These are phyloP conservation scores for Leishmania lainsoni DNA, from an alignment of 208 protist genomes.

Conservation along the genomic window DNA sequence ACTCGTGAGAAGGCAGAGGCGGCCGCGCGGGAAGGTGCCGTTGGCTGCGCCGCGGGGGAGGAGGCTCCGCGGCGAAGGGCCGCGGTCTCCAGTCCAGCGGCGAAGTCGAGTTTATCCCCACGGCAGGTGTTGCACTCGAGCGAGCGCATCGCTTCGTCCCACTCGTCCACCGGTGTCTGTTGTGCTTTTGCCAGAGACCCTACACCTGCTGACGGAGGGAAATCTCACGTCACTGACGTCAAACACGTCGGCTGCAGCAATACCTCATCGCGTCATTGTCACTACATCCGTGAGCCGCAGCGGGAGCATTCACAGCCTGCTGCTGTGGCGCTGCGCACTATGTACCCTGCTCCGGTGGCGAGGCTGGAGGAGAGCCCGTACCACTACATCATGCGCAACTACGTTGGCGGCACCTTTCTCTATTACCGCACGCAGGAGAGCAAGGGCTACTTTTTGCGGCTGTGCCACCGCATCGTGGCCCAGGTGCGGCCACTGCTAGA, in stretches of 20 bases:
- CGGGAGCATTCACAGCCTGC: not conserved
- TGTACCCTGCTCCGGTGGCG: slow-evolving; percentile 28
- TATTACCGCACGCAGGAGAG: slow-evolving; percentile 54
- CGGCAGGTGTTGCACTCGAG: not conserved
- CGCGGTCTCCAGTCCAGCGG: not conserved
- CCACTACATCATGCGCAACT: slow-evolving; percentile 69
- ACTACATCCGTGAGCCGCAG: not conserved
- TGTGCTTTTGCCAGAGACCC: slow-evolving; percentile 5
- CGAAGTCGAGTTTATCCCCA: not conserved
- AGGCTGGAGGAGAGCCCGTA: slow-evolving; percentile 60
- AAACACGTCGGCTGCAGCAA: not conserved
- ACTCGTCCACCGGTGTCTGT: slow-evolving; percentile 21
- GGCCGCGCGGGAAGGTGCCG: not conserved
- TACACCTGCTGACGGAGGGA: not conserved
- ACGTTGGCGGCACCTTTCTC: slow-evolving; percentile 48
- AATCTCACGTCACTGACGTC: not conserved
- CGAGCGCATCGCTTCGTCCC: slow-evolving; percentile 36
- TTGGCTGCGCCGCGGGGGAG: not conserved
- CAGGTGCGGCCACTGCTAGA: slow-evolving; percentile 59
- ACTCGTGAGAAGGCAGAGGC: slow-evolving; percentile 30
- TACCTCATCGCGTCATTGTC: not conserved
- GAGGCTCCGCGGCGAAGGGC: not conserved
- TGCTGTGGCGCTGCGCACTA: slow-evolving; percentile 17
- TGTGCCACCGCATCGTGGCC: slow-evolving; percentile 52
- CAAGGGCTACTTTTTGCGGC: slow-evolving; percentile 47